A percentile compares a stretch with the other conserved stretches of the same genome.
These are phyloP conservation scores for Acorus calamus DNA, from an alignment of 106 monocot genomes.

Conservation along the genomic window DNA sequence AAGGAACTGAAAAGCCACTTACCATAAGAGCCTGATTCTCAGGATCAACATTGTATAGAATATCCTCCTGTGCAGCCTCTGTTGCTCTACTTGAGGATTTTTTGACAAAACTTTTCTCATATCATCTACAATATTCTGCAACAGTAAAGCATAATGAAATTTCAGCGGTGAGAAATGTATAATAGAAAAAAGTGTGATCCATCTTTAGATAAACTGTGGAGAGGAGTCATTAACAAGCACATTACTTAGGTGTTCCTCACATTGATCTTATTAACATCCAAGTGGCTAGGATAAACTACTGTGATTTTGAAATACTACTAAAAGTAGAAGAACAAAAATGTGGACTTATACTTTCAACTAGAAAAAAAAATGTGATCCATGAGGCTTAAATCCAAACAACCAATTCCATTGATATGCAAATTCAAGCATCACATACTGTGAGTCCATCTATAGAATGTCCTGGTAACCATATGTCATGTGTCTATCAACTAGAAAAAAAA, in stretches of 20 bases:
- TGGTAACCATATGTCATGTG: too few species aligned
- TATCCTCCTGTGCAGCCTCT: constrained; percentile 92
- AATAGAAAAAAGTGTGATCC: background rate
- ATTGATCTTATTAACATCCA: constrained; percentile 91
- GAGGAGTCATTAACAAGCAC: background rate
- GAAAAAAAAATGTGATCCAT: too few species aligned
- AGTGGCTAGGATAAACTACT: too few species aligned
- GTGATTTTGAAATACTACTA: too few species aligned
- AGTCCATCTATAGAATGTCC: too few species aligned
- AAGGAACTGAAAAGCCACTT: constrained; percentile 13
- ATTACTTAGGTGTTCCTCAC: constrained; percentile 24
- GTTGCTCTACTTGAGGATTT: constrained; percentile 97
- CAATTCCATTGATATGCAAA: too few species aligned
- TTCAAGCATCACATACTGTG: too few species aligned
- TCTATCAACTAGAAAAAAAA: too few species aligned
- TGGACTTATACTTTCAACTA: too few species aligned
- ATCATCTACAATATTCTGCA: constrained; percentile 91
- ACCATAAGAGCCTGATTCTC: constrained; percentile 98
- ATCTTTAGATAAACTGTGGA: background rate
- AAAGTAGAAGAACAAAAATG: too few species aligned
- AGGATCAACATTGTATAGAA: constrained; percentile 89
- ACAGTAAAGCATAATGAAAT: background rate
- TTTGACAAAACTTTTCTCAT: constrained; percentile 98
- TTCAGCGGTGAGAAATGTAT: background rate
- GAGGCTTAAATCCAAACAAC: too few species aligned